A percentile compares a stretch with the other conserved stretches of the same genome.
Evolutionary conservation across 2,329 filamentous ascomycete genomes (phyloP).

Genomic region (Albifimbria verrucaria): DNA sequence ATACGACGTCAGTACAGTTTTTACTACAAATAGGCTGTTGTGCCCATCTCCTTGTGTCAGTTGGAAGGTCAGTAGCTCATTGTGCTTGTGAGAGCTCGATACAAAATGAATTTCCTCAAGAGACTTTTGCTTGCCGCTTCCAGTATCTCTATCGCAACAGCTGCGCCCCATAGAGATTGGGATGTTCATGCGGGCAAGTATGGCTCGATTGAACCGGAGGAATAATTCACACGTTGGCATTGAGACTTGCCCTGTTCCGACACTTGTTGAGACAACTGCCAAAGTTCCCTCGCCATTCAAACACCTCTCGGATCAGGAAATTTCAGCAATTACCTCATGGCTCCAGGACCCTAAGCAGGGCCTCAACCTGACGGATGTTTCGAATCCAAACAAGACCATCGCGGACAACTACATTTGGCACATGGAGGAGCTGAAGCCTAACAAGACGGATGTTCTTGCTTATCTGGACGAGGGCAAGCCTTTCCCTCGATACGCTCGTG

Average conservation of each 20-base stretch:
- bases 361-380: slow-evolving; percentile 13
- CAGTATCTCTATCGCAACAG: background rate
- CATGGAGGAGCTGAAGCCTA: slow-evolving; percentile 33
- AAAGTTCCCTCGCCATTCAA: slow-evolving; percentile 6
- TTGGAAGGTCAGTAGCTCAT: too few species aligned
- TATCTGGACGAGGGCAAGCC: slow-evolving; percentile 26
- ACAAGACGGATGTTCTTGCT: slow-evolving; percentile 69
- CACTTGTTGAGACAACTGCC: slow-evolving; percentile 3
- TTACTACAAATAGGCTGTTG: background rate
- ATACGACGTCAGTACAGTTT: background rate
- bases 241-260: slow-evolving; percentile 3
- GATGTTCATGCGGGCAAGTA: slow-evolving; percentile 2
- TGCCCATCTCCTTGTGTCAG: too few species aligned
- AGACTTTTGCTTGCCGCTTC: background rate
- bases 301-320: slow-evolving; percentile 3
- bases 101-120: background rate
- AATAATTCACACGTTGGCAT: slow-evolving; percentile 3
- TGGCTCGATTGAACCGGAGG: background rate
- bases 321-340: slow-evolving; percentile 2
- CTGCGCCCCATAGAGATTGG: background rate
- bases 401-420: slow-evolving; percentile 15
- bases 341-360: slow-evolving; percentile 4
- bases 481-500: slow-evolving; percentile 10
- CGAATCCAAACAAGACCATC: slow-evolving; percentile 7
- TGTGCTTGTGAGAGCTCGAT: background rate